Evolutionary conservation across 208 protist species (phyloP), one percentile per base, ranked within the genome.

Genomic region (Trypanosoma boissoni): DNA sequence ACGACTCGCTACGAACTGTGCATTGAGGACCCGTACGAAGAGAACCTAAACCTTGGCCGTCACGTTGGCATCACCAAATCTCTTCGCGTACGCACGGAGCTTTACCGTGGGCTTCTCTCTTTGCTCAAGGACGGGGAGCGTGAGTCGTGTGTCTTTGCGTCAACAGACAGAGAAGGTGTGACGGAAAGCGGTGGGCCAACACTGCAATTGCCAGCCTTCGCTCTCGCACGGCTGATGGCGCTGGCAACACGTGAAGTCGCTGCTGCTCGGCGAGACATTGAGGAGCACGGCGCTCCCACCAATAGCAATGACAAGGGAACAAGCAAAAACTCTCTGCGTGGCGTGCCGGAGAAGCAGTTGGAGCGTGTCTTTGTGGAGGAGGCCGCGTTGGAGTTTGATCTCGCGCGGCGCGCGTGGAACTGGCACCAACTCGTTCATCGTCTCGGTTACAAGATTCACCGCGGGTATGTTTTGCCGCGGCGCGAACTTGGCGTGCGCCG

Each of bases 11-110:
- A 96, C 61, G 64, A 74, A 43, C 76, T 96, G 42, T 94, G 91
- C 63, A 93, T 96, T 45, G 87, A 96, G 58, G 91, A 95, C 75
- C 91, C 88, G 6, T 95, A 96, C 59, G 91, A 96, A 52, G 74
- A 90, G 37, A 93, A 95, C 34, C 65, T 91, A 16, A 94, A 92
- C 60, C 66, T 91, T 1, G 86, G 83, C 4, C 79, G 88, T 1
- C 88, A 95, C 64, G 86, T 95, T 71, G 88, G 88, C 48, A 64
- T 90, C 37, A 90, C 80, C n/a, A 91, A 91, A 57, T 79, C 74
- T 14, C 67, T 89, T 36, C 89, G 92, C 58, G 88, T 97, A 12
- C 61, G 83, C 55, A 65, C 76, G 12, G 89, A 96, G 73, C 59
- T 91, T 45, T 82, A 86, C 44, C 77, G 80, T n/a, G 89, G 70